These are phyloP conservation scores for Candida sp. DNA, from an alignment of 1,139 yeast species.

Conservation along the genomic window DNA sequence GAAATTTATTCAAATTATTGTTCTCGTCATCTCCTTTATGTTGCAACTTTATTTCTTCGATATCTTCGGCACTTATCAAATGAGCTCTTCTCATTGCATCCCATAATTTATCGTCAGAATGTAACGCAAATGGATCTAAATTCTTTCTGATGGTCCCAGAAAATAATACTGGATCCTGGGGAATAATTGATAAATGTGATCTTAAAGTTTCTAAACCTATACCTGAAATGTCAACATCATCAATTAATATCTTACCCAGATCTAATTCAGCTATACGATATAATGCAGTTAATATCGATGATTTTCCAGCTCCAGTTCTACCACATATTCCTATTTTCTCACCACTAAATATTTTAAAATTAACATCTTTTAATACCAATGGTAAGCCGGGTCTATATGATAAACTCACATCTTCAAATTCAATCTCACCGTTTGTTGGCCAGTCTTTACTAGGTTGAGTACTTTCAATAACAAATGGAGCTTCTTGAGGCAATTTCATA, in stretches of 20 bases:
- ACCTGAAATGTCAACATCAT: slow-evolving; percentile 55
- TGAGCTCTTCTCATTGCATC: slow-evolving; percentile 33
- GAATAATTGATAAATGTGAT: slow-evolving; percentile 77
- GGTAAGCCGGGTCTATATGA: slow-evolving; percentile 79
- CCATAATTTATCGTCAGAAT: slow-evolving; percentile 30
- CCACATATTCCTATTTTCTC: slow-evolving; percentile 77
- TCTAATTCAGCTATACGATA: slow-evolving; percentile 58
- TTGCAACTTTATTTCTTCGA: slow-evolving; percentile 15
- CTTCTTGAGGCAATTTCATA: slow-evolving; percentile 35
- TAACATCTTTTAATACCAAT: slow-evolving; percentile 58
- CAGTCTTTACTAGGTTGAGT: slow-evolving; percentile 50
- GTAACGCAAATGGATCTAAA: slow-evolving; percentile 59
- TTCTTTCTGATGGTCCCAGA: slow-evolving; percentile 79
- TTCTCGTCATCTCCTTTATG: slow-evolving; percentile 6
- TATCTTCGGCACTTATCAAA: slow-evolving; percentile 19
- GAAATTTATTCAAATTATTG: slow-evolving; percentile 32
- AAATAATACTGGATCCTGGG: slow-evolving; percentile 91
- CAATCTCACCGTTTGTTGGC: slow-evolving; percentile 50
- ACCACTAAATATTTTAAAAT: slow-evolving; percentile 43
- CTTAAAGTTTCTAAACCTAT: slow-evolving; percentile 80
- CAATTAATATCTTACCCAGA: slow-evolving; percentile 52
- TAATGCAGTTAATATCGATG: slow-evolving; percentile 64
- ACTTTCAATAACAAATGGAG: slow-evolving; percentile 46
- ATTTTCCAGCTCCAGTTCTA: slow-evolving; percentile 80
- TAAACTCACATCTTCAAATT: slow-evolving; percentile 57